These are phyloP conservation scores for Anethum foeniculum DNA, from an alignment of 140 eudicot genomes.

Conservation along the genomic window DNA sequence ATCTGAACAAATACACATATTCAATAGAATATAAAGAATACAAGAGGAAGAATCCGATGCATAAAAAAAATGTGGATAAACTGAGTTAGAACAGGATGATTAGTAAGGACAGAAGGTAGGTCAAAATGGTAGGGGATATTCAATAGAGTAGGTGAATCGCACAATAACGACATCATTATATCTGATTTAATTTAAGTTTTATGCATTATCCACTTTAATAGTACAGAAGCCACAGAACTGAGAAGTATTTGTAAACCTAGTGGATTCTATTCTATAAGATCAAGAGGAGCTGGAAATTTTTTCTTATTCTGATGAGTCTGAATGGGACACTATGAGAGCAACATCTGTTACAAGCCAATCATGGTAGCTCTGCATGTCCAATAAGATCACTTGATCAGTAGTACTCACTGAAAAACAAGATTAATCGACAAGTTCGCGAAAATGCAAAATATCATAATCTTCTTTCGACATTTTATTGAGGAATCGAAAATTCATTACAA, in stretches of 20 bases:
- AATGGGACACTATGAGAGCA: neutral
- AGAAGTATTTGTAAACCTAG: neutral
- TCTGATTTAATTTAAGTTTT: neutral
- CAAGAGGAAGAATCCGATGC: too few relatives aligned
- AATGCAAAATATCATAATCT: neutral
- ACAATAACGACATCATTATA: neutral
- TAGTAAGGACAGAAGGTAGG: neutral
- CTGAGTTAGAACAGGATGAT: neutral
- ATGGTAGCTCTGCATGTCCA: neutral
- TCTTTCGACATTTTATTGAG: neutral
- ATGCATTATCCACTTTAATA: neutral
- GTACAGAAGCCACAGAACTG: neutral
- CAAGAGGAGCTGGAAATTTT: neutral
- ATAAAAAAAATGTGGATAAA: neutral
- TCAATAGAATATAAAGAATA: too few relatives aligned
- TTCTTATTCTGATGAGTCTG: neutral
- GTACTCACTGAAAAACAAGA: too few relatives aligned
- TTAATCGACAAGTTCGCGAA: too few relatives aligned
- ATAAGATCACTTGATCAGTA: too few relatives aligned
- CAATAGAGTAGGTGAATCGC: conserved; percentile 6
- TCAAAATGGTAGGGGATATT: neutral
- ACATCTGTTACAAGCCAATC: neutral
- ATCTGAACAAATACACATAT: too few relatives aligned
- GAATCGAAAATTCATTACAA: neutral
- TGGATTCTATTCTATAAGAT: neutral